Evolutionary conservation across 2,329 filamentous ascomycete species (phyloP), one percentile per base, ranked within the genome.

Genomic region (Sphaerulina musiva): DNA sequence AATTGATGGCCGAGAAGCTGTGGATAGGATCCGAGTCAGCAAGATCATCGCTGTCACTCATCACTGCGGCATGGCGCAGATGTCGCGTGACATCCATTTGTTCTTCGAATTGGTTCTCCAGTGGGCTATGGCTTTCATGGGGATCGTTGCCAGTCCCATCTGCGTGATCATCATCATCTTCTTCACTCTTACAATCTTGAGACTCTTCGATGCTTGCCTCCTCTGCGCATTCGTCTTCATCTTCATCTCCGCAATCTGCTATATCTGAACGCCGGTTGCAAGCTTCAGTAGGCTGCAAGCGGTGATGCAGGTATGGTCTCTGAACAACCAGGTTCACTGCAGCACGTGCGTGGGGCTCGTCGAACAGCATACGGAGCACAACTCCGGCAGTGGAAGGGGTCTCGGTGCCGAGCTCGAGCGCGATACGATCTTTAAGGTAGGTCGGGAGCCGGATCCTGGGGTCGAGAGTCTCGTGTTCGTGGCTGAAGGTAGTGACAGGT

Each of bases 211-310:
- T 29, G 4, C 5, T 29, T 29, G 26, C 2, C 20, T 39, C 7
- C 12, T 39, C 12, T 23, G 12, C 8, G 11, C 26, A 14, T 8
- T 44, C 8, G 49, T 66, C 69, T n/a, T 64, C 63, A 2, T 69
- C 68, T 53, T 56, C 52, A 10, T 63, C 38, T 51, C 23, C 31
- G 8, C 29, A 6, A 0, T 20, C 31, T 9, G 26, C 39, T 26
- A 29, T 6, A 5, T 12, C n/a, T 10, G 40, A 26, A 2, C 11
- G 17, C 23, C 44, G 39, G 12, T 10, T 3, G 29, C 2, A 17
- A 11, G 17, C 5, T 4, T 23, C 29, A 14, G 2, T 23, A 4
- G n/a, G 38, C 26, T 14, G 20, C 3, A 6, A 23, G 10, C 38
- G 40, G 32, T 40, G 9, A 11, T 45, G 29, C 17, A 55, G 7